These are phyloP conservation scores for Ophioceras dolichostomum DNA, from an alignment of 2,329 filamentous ascomycete genomes.

Conservation along the genomic window DNA sequence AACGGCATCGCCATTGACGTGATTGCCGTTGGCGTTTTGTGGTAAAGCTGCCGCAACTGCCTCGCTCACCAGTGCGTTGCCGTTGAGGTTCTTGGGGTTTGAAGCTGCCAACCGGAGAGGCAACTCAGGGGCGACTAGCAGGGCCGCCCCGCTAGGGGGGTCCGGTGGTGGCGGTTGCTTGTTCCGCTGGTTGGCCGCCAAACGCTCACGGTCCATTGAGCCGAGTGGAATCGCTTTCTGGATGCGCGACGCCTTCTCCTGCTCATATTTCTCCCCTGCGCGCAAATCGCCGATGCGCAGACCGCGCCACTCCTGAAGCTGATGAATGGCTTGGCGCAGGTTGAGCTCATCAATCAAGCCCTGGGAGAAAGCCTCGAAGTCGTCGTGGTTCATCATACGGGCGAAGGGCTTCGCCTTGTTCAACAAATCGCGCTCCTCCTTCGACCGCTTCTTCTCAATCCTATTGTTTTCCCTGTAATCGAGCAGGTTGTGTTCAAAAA, in stretches of 20 bases:
- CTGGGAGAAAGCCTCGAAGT: slow-evolving; percentile 77
- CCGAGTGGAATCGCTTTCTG: slow-evolving; percentile 62
- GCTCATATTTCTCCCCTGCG: slow-evolving; percentile 83
- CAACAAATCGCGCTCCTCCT: slow-evolving; percentile 83
- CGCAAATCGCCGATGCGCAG: slow-evolving; percentile 75
- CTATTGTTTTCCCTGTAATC: slow-evolving; percentile 89
- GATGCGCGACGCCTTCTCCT: slow-evolving; percentile 67
- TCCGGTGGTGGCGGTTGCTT: slow-evolving; percentile 57
- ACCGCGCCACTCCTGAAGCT: slow-evolving; percentile 88
- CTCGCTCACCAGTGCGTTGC: slow-evolving; percentile 36
- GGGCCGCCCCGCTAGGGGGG: slow-evolving; percentile 60
- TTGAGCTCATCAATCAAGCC: slow-evolving; percentile 87
- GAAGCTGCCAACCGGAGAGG: slow-evolving; percentile 39
- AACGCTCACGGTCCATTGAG: slow-evolving; percentile 68
- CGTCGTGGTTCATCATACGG: slow-evolving; percentile 87
- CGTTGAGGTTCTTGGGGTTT: slow-evolving; percentile 26
- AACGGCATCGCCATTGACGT: slow-evolving; percentile 19
- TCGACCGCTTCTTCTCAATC: slow-evolving; percentile 86
- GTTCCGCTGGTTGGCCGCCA: slow-evolving; percentile 58
- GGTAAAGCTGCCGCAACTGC: slow-evolving; percentile 22
- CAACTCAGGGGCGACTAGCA: slow-evolving; percentile 69
- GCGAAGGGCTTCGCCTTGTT: slow-evolving; percentile 95
- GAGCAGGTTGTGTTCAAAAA: slow-evolving; percentile 88
- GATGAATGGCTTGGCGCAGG: slow-evolving; percentile 74
- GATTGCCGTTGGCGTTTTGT: too few species aligned